These are phyloP conservation scores for Hsuehochloa calcarea DNA, from an alignment of 176 grass and related monocot genomes.

Conservation along the genomic window DNA sequence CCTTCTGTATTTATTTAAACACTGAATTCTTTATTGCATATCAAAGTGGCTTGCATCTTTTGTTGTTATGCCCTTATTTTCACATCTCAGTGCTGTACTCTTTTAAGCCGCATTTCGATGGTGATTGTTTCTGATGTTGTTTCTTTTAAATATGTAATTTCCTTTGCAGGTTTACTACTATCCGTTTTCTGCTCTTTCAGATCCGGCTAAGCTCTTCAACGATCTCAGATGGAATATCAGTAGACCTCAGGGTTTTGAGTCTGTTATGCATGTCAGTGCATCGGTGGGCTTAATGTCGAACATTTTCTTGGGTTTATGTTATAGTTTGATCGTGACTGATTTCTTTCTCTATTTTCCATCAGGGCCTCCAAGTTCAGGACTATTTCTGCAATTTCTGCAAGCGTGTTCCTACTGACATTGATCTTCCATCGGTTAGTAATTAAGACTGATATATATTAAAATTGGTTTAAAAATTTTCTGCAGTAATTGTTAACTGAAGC, in stretches of 20 bases:
- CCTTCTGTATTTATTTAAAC: background rate
- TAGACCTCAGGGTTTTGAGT: constrained; percentile 88
- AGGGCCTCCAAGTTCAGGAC: constrained; percentile 87
- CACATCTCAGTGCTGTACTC: background rate
- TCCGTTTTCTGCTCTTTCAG: constrained; percentile 85
- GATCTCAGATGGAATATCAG: constrained; percentile 96
- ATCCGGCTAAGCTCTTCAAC: constrained; percentile 83
- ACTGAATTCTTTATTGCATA: background rate
- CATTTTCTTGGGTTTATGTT: constrained; percentile 22
- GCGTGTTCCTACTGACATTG: constrained; percentile 92
- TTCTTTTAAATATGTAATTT: constrained; percentile 12
- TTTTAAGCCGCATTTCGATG: background rate
- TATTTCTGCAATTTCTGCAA: constrained; percentile 87
- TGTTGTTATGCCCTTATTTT: background rate
- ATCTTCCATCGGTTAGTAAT: constrained; percentile 69
- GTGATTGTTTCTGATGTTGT: background rate
- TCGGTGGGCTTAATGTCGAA: constrained; percentile 48
- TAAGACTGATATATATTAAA: background rate
- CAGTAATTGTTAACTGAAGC: background rate
- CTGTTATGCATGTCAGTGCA: constrained; percentile 92
- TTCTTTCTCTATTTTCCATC: constrained; percentile 16
- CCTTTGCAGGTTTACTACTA: constrained; percentile 81
- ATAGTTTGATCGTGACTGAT: constrained; percentile 10
- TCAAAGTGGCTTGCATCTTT: background rate
- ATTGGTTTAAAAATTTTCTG: background rate